Conservation (phyloP, 768 basidiomycete genomes). For the Fomitopsis serialis region DNA sequence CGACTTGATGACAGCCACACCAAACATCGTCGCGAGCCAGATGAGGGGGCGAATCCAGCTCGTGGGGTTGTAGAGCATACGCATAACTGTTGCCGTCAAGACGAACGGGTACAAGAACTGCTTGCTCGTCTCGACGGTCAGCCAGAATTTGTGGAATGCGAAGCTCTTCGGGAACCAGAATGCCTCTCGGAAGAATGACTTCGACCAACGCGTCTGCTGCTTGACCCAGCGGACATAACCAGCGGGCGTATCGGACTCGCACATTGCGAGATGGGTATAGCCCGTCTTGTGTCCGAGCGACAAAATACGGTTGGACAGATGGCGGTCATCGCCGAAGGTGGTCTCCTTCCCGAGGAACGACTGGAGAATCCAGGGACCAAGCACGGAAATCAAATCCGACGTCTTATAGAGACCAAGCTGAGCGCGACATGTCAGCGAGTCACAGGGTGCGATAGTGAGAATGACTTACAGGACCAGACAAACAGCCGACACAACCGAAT, state of each 20-base stretch:
- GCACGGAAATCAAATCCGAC: slow-evolving; percentile 8
- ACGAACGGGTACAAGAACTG: slow-evolving; percentile 17
- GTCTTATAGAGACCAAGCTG: slow-evolving; percentile 10
- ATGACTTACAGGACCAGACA: slow-evolving; percentile 9
- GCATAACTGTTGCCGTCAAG: slow-evolving; percentile 16
- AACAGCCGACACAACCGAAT: slow-evolving; percentile 11
- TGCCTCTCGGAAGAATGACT: slow-evolving; percentile 18
- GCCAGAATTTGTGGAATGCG: slow-evolving; percentile 15
- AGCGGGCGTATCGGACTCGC: slow-evolving; percentile 17
- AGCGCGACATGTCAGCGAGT: neutral
- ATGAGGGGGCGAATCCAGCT: slow-evolving; percentile 12
- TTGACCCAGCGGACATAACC: slow-evolving; percentile 21
- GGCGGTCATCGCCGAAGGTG: slow-evolving; percentile 9
- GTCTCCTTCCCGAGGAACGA: slow-evolving; percentile 10
- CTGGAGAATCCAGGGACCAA: slow-evolving; percentile 13
- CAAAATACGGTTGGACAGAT: slow-evolving; percentile 9
- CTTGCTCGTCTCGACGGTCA: slow-evolving; percentile 18
- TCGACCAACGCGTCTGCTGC: slow-evolving; percentile 22
- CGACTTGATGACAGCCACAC: slow-evolving; percentile 16
- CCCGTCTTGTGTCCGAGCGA: slow-evolving; percentile 14
- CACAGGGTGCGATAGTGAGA: neutral
- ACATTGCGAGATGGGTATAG: slow-evolving; percentile 15
- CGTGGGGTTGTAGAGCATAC: slow-evolving; percentile 13
- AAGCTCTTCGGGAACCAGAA: slow-evolving; percentile 18
- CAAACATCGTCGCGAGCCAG: slow-evolving; percentile 18